Conservation (phyloP, 2,329 filamentous ascomycete species). For the Colletotrichum graminicola region DNA sequence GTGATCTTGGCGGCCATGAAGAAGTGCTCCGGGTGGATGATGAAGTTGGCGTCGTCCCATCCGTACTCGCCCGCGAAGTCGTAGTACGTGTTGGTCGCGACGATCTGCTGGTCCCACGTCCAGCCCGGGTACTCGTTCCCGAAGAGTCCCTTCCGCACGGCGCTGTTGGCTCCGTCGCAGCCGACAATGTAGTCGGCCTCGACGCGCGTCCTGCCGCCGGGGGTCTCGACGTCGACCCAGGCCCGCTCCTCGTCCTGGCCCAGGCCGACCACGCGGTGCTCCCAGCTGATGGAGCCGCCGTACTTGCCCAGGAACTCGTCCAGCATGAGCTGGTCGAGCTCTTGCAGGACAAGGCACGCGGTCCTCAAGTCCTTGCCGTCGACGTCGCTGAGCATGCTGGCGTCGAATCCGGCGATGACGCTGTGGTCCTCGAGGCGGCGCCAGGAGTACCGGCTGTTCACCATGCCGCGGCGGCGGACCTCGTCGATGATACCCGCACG, state of each 20-base stretch:
- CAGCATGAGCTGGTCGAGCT: slow-evolving; percentile 58
- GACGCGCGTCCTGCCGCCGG: slow-evolving; percentile 51
- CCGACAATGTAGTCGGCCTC: slow-evolving; percentile 67
- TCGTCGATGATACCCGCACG: slow-evolving; percentile 69
- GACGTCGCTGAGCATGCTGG: slow-evolving; percentile 50
- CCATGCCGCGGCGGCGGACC: slow-evolving; percentile 54
- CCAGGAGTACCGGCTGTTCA: slow-evolving; percentile 56
- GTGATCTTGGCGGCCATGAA: slow-evolving; percentile 72
- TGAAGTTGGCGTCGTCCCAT: slow-evolving; percentile 70
- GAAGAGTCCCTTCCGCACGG: slow-evolving; percentile 63
- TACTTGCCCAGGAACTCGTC: slow-evolving; percentile 54
- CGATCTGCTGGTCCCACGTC: slow-evolving; percentile 71
- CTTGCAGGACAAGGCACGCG: slow-evolving; percentile 56
- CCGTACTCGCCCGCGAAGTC: slow-evolving; percentile 66
- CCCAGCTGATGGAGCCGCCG: slow-evolving; percentile 56
- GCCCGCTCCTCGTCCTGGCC: slow-evolving; percentile 60
- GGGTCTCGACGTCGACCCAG: slow-evolving; percentile 59
- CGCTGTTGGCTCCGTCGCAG: slow-evolving; percentile 66
- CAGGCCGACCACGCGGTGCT: slow-evolving; percentile 59
- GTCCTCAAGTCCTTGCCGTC: slow-evolving; percentile 56
- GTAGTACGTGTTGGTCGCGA: slow-evolving; percentile 75
- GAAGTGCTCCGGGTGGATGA: slow-evolving; percentile 71
- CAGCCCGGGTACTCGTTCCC: slow-evolving; percentile 69
- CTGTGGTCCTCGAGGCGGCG: slow-evolving; percentile 52
- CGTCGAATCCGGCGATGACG: slow-evolving; percentile 54